phyloP scores from a whole-genome alignment of 192 early-diverging fungal genomes.

The Thamnidium elegans region DNA sequence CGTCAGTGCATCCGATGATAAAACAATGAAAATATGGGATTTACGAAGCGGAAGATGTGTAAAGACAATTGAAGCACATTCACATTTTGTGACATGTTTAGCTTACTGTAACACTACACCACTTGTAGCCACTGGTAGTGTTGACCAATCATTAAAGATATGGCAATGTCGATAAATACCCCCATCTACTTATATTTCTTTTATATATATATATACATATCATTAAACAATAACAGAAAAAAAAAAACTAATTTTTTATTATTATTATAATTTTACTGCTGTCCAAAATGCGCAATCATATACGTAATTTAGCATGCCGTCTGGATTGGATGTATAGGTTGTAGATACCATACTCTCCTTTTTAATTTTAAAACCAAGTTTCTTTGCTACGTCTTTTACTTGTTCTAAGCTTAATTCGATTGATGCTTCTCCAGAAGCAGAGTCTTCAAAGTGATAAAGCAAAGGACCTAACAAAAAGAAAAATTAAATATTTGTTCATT shows the following conservation, averaged over 20 bases:
- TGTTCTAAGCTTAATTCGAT: conserved; percentile 89
- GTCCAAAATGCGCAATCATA: conserved; percentile 76
- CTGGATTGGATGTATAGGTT: conserved; percentile 73
- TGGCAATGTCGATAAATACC: conserved; percentile 63
- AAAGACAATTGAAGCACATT: conserved; percentile 81
- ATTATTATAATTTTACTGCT: conserved; percentile 43
- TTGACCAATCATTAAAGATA: conserved; percentile 74
- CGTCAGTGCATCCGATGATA: conserved; percentile 86
- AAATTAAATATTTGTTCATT: conserved; percentile 16
- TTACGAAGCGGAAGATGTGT: conserved; percentile 75
- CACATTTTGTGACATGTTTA: conserved; percentile 88
- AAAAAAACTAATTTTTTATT: not conserved
- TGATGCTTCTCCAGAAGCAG: conserved; percentile 63
- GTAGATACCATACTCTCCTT: conserved; percentile 58
- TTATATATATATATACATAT: conserved; percentile 3
- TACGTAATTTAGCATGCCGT: conserved; percentile 80
- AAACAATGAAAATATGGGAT: conserved; percentile 89
- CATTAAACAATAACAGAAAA: not conserved
- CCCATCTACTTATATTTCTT: not conserved
- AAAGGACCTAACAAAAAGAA: conserved; percentile 62
- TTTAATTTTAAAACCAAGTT: conserved; percentile 73
- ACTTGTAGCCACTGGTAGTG: conserved; percentile 82
- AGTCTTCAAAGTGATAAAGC: conserved; percentile 93
- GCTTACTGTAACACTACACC: conserved; percentile 62
- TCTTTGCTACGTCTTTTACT: conserved; percentile 56